Conservation (phyloP, 768 basidiomycete species). For the Calocera cornea region DNA sequence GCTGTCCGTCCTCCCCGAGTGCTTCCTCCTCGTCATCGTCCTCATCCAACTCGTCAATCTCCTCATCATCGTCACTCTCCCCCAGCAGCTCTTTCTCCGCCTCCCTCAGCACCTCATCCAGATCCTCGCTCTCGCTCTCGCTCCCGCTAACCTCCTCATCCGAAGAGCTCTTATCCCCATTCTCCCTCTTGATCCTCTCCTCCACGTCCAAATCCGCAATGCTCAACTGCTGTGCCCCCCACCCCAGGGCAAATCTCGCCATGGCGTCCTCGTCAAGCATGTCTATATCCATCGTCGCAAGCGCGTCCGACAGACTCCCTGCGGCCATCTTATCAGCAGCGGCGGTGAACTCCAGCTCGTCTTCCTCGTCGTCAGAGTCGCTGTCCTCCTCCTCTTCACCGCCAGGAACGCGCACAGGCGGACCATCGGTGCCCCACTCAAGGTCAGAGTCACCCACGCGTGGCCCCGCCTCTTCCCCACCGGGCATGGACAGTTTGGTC, state of each 20-base stretch:
- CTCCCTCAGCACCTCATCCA: not conserved
- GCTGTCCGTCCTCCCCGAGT: not conserved
- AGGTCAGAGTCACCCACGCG: conserved; percentile 5
- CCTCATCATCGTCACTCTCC: not conserved
- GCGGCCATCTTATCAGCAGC: conserved; percentile 8
- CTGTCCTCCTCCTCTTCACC: conserved; percentile 10
- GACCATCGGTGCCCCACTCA: conserved; percentile 7
- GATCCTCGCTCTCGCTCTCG: not conserved
- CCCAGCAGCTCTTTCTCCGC: not conserved
- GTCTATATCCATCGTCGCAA: conserved; percentile 19
- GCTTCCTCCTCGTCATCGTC: not conserved
- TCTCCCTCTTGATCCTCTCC: not conserved
- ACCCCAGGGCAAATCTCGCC: not conserved
- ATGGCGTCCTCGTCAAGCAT: conserved; percentile 18
- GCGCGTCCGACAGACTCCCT: conserved; percentile 10
- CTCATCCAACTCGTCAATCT: not conserved
- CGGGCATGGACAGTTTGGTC: not conserved
- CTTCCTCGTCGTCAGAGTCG: conserved; percentile 14
- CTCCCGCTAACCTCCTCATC: not conserved
- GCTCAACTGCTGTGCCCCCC: not conserved
- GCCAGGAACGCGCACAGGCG: conserved; percentile 6
- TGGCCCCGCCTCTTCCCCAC: conserved; percentile 7
- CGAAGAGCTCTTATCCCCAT: not conserved
- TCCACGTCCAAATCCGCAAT: not conserved
- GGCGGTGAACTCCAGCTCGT: conserved; percentile 10